Evolutionary conservation across 768 basidiomycete genomes (phyloP).

Genomic region (Pisolithus microcarpus): DNA sequence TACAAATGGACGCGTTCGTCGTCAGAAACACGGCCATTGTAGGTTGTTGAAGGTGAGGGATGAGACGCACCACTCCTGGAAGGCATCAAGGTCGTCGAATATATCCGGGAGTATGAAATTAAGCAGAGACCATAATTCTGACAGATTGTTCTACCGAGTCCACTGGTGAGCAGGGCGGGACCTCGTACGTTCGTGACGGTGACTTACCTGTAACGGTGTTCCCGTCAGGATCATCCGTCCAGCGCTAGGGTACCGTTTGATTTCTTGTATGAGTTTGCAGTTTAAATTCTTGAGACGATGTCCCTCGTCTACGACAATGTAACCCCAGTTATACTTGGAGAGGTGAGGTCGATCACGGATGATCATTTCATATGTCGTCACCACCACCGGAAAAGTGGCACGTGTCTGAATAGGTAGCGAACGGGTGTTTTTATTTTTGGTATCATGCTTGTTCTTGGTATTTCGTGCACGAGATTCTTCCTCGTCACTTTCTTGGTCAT

Average conservation of each 20-base stretch:
- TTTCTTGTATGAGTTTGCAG: slow-evolving; percentile 82
- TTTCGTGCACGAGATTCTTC: background rate
- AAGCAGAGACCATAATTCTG: slow-evolving; percentile 90
- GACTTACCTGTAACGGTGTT: slow-evolving; percentile 84
- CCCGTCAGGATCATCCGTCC: slow-evolving; percentile 93
- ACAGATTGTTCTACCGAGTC: slow-evolving; percentile 80
- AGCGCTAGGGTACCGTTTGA: slow-evolving; percentile 78
- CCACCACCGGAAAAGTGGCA: slow-evolving; percentile 62
- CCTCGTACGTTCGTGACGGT: background rate
- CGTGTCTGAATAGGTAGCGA: slow-evolving; percentile 16
- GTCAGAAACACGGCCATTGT: too few relatives aligned
- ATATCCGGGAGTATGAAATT: slow-evolving; percentile 95
- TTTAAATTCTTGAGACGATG: slow-evolving; percentile 94
- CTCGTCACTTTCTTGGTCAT: background rate
- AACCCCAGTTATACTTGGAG: slow-evolving; percentile 68
- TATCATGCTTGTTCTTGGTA: background rate
- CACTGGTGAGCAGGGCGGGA: background rate
- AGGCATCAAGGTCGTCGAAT: slow-evolving; percentile 81
- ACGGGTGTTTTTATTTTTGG: background rate
- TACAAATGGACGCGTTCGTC: background rate
- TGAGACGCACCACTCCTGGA: slow-evolving; percentile 72
- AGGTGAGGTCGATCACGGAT: slow-evolving; percentile 72
- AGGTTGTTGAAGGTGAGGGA: background rate
- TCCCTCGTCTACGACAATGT: slow-evolving; percentile 94
- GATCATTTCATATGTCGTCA: slow-evolving; percentile 92